Base-by-base conservation (phyloP, 2,329 filamentous ascomycete genomes). In the Aspergillus melleus region DNA sequence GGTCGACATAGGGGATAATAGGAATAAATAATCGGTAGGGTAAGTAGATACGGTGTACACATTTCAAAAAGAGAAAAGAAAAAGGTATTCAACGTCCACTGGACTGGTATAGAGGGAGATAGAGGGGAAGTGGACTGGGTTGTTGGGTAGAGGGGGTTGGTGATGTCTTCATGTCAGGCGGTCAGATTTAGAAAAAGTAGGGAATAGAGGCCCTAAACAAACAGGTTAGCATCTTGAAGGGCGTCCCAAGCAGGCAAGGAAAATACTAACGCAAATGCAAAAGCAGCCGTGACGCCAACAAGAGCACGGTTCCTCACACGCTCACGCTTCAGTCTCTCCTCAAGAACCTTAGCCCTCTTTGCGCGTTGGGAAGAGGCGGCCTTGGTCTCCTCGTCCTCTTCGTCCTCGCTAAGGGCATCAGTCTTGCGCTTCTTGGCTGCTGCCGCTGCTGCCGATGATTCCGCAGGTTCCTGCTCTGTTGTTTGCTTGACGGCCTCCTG, bases 281-380 rank as follows among this genome's bases (percentile, higher is more conserved):
- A 84, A 51, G 91, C 95, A 59, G 92, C 92, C 63, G 89, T 91
- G 55, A 98, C 86, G 60, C 95, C 94, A 64, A 96, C 84, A 62
- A 96, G 81, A 51, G 95, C 92, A 72, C 92, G 87, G 76, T 88
- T 91, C 78, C 91, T 89, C 66, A 97, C 91, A 71, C 88, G 90
- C 78, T 96, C 90, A 79, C 92, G 93, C 76, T 89, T 89, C 66
- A 96, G 76, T 76, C 95, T 89, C 49, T 90, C 85, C 73, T 95
- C 90, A 1, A 92, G 73, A 14, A 79, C 76, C 70, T 76, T 90
- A 46, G 85, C 86, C 72, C 89, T 91, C 86, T 98, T 98, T 6
- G 77, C 76, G 16, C 74, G 87, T 61, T 83, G 81, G n/a, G 22
- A 12, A 24, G 19, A 47, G 12, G 44, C 44, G 4, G 71, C 66